These are phyloP conservation scores for Amanita muscaria DNA, from an alignment of 768 basidiomycete genomes.

Conservation along the genomic window DNA sequence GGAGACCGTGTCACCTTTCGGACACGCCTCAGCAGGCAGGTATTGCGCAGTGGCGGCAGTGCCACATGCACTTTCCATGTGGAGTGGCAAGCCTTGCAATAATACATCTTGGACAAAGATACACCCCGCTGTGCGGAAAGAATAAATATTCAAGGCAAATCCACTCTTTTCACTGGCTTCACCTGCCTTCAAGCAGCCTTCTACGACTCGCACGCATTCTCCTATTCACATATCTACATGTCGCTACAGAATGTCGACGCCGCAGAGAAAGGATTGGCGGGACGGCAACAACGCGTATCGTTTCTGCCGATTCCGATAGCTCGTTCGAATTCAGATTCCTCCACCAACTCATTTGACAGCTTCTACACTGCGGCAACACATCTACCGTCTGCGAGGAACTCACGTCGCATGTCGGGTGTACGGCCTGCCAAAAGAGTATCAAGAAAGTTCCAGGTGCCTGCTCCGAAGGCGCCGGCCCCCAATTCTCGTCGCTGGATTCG, in stretches of 20 bases:
- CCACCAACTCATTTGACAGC: constrained; percentile 7
- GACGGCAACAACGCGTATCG: background rate
- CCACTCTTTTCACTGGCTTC: too few relatives aligned
- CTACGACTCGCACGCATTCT: background rate
- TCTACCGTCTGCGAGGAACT: background rate
- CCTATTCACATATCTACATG: constrained; percentile 7
- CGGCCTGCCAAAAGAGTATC: constrained; percentile 3
- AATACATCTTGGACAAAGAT: too few relatives aligned
- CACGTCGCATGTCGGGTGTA: background rate
- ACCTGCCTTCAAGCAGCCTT: too few relatives aligned
- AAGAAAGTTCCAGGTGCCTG: constrained; percentile 4
- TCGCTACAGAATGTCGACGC: constrained; percentile 22
- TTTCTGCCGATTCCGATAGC: constrained; percentile 4
- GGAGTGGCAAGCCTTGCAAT: too few relatives aligned
- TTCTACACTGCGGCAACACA: constrained; percentile 3
- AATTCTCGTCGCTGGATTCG: constrained; percentile 45
- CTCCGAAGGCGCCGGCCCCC: constrained; percentile 15
- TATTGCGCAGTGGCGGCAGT: too few relatives aligned
- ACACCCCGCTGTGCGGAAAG: too few relatives aligned
- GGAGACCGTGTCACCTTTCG: too few relatives aligned
- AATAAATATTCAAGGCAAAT: too few relatives aligned
- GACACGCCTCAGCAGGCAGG: too few relatives aligned
- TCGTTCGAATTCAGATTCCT: constrained; percentile 9
- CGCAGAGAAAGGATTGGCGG: constrained; percentile 23
- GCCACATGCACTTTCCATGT: too few relatives aligned